These are phyloP conservation scores for Ganoderma lingzhi DNA, from an alignment of 1,284 basidiomycete species.

Conservation along the genomic window DNA sequence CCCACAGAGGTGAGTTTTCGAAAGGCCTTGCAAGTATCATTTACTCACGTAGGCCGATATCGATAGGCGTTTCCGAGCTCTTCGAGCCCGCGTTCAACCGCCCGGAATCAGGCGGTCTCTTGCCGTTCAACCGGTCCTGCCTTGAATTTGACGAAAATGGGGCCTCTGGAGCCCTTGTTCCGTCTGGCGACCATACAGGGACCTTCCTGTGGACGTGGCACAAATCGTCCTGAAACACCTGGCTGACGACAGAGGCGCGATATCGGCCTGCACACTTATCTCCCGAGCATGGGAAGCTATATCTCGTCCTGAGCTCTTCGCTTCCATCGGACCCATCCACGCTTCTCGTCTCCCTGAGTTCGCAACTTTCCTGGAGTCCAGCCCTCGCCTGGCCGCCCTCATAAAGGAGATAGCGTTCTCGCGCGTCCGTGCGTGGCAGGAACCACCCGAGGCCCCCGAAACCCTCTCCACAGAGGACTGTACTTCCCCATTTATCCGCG, in stretches of 20 bases:
- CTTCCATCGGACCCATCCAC: slow-evolving; percentile 6
- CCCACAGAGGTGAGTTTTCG: neutral
- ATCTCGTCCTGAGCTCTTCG: slow-evolving; percentile 3
- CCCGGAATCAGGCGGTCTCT: neutral
- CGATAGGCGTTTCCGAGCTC: neutral
- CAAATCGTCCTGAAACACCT: slow-evolving; percentile 2
- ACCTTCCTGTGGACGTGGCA: slow-evolving; percentile 1
- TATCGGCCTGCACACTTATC: slow-evolving; percentile 7
- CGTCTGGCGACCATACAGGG: neutral
- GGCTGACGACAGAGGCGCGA: neutral
- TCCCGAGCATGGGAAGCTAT: slow-evolving; percentile 4
- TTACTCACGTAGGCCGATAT: neutral
- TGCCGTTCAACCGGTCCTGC: slow-evolving; percentile 4
- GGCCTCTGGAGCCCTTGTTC: neutral
- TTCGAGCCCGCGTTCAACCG: neutral
- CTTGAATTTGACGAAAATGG: neutral
- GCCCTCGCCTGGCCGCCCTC: neutral
- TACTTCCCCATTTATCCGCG: neutral
- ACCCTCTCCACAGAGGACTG: neutral
- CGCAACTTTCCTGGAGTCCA: neutral
- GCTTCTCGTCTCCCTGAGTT: neutral
- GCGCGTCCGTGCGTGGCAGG: slow-evolving; percentile 1
- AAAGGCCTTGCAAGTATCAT: neutral
- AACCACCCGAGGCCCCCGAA: slow-evolving; percentile 2
- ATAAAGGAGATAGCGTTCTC: neutral